A percentile compares a stretch with the other conserved stretches of the same genome.
phyloP scores from a whole-genome alignment of 805 yeast genomes.

The Citeromyces matritensis region DNA sequence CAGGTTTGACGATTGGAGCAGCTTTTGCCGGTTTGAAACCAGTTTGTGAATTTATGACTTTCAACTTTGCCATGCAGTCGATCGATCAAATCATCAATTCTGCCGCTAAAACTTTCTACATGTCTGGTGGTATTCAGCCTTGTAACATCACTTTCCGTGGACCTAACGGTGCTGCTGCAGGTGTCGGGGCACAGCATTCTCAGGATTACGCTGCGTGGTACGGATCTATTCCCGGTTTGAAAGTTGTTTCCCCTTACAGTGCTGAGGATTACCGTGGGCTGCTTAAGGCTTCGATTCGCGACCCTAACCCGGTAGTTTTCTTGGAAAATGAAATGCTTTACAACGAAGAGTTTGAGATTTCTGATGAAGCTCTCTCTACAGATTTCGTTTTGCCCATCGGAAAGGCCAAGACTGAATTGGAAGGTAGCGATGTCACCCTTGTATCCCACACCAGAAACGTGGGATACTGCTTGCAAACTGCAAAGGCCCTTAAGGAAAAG shows the following conservation, averaged over 20 bases:
- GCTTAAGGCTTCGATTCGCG: conserved; percentile 92
- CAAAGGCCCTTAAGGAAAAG: conserved; percentile 70
- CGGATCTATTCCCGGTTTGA: conserved; percentile 95
- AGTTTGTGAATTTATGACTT: conserved; percentile 96
- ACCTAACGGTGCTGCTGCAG: conserved; percentile 99
- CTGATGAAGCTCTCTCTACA: conserved; percentile 77
- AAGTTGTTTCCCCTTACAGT: conserved; percentile 89
- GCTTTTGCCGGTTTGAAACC: conserved; percentile 96
- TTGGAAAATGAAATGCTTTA: conserved; percentile 92
- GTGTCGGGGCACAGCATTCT: conserved; percentile 99
- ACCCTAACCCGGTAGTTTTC: conserved; percentile 94
- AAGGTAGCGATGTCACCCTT: conserved; percentile 81
- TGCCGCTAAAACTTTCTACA: conserved; percentile 96
- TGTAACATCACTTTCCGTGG: conserved; percentile 98
- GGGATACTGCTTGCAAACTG: conserved; percentile 76
- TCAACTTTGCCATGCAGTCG: conserved; percentile 99
- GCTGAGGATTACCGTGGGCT: conserved; percentile 95
- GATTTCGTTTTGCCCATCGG: conserved; percentile 91
- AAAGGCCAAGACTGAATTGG: conserved; percentile 88
- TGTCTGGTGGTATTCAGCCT: conserved; percentile 98
- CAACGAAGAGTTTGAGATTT: conserved; percentile 80
- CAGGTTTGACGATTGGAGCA: conserved; percentile 90
- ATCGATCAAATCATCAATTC: conserved; percentile 97
- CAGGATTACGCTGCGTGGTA: conserved; percentile 98
- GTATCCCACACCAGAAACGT: conserved; percentile 91